A percentile compares a stretch with the other conserved stretches of the same genome.
These are phyloP conservation scores for Saturnispora saitoi DNA, from an alignment of 805 yeast genomes.

Conservation along the genomic window DNA sequence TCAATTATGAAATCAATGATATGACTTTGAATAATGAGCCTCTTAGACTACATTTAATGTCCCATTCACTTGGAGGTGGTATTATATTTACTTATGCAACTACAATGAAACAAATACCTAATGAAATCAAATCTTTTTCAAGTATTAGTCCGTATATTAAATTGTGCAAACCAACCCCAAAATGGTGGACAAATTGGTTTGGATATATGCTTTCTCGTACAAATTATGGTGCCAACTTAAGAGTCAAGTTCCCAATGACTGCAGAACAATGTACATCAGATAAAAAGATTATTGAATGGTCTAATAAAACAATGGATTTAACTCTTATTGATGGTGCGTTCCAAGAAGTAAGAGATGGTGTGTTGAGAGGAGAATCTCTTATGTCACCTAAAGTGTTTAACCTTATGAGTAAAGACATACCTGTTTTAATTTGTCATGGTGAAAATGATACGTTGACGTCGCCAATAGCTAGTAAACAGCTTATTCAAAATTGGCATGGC, in stretches of 20 bases:
- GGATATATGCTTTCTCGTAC: conserved; percentile 34
- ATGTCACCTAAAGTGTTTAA: conserved; percentile 30
- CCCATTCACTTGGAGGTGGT: conserved; percentile 85
- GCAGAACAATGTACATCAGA: conserved; percentile 48
- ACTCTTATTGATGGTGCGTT: conserved; percentile 45
- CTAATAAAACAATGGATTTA: conserved; percentile 33
- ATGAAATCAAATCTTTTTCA: conserved; percentile 38
- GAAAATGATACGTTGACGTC: conserved; percentile 53
- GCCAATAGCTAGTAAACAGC: conserved; percentile 36
- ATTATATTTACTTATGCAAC: conserved; percentile 54
- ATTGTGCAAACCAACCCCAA: conserved; percentile 30
- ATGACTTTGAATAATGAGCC: conserved; percentile 16
- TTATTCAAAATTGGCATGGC: conserved; percentile 27
- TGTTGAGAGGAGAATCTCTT: conserved; percentile 49
- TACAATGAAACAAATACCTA: conserved; percentile 27
- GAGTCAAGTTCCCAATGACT: conserved; percentile 47
- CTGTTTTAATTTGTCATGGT: conserved; percentile 56
- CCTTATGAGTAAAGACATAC: conserved; percentile 32
- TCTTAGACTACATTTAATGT: conserved; percentile 44
- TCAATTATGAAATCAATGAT: conserved; percentile 36
- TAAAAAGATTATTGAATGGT: conserved; percentile 35
- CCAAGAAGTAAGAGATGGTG: conserved; percentile 48
- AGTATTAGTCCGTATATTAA: conserved; percentile 53
- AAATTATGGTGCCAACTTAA: conserved; percentile 35
- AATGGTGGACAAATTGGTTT: conserved; percentile 28